These are phyloP conservation scores for Yamadazyma kitorensis DNA, from an alignment of 805 yeast species.

Conservation along the genomic window DNA sequence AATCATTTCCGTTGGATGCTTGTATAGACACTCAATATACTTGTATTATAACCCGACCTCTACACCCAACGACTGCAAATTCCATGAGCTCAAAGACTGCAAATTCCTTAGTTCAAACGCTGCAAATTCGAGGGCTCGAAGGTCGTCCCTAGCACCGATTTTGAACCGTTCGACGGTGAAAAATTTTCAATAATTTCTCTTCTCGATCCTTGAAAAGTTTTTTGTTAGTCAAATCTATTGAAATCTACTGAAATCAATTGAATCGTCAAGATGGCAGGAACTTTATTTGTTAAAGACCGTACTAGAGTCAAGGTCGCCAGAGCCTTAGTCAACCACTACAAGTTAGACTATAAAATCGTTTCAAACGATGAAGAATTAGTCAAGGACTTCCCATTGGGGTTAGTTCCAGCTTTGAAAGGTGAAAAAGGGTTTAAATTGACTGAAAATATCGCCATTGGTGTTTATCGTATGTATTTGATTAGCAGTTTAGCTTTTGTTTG, in stretches of 20 bases:
- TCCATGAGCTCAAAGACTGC: too few relatives aligned
- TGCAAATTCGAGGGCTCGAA: too few relatives aligned
- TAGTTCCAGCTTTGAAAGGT: conserved; percentile 68
- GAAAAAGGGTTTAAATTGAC: conserved; percentile 70
- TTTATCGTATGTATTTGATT: conserved; percentile 54
- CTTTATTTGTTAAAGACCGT: conserved; percentile 46
- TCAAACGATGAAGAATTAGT: conserved; percentile 40
- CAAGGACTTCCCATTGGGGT: conserved; percentile 60
- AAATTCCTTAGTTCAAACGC: too few relatives aligned
- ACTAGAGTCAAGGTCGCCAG: conserved; percentile 33
- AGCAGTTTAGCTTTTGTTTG: background rate
- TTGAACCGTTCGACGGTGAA: too few relatives aligned
- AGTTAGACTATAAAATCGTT: conserved; percentile 55
- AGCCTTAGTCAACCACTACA: conserved; percentile 56
- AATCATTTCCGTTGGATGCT: conserved; percentile 16
- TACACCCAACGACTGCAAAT: too few relatives aligned
- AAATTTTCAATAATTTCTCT: too few relatives aligned
- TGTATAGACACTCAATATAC: too few relatives aligned
- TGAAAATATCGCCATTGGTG: conserved; percentile 63
- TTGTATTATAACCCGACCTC: too few relatives aligned
- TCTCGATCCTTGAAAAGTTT: too few relatives aligned
- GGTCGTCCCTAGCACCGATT: too few relatives aligned
- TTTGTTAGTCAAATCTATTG: too few relatives aligned
- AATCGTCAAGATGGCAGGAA: conserved; percentile 63
- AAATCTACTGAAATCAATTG: too few relatives aligned